Evolutionary conservation across 306 rosid species (phyloP), one percentile per base, ranked within the genome.

Genomic region (Arachis stenosperma): DNA sequence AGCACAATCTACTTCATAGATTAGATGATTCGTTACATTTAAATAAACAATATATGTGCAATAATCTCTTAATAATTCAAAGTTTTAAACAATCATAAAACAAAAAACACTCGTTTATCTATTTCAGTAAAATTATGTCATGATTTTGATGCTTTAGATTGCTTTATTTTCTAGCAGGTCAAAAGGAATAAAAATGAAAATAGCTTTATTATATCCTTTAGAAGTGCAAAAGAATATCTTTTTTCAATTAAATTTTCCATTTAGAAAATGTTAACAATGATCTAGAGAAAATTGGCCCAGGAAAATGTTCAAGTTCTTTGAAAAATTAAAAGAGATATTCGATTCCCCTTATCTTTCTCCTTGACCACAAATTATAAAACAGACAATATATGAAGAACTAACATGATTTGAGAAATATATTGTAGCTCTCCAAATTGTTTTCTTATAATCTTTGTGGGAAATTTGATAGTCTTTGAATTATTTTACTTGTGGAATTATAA

Each of bases 1-100:
- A 7, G 69, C 80, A 80, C 92, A 92, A 2, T 53, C 70, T 39
- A 90, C 60, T 40, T 70, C 46, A 41, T 70, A 87, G 8, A 76
- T n/a, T n/a, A n/a, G n/a, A n/a, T 22, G 27, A 22, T 22, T 22
- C 27, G 1, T 22, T 22, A 22, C 27, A 22, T 22, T 22, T 22
- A 22, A 22, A 22, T 22, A 22, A 22, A 22, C 27, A 22, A 22
- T 22, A 22, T 22, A 22, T 22, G 27, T 22, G 27, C 27, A 22
- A 22, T 22, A 22, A 22, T 22, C 27, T 22, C 27, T 22, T 22
- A 22, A 22, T 22, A 22, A 22, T 33, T 33, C 37, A 33, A 33
- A 33, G 37, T 33, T 33, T 22, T 22, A 22, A 33, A 33, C 37
- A 33, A 33, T 33, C 37, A 33, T 33, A 33, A 33, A 1, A 22